Base-by-base conservation (phyloP, 2,329 filamentous ascomycete genomes). In the Botryotinia convoluta region DNA sequence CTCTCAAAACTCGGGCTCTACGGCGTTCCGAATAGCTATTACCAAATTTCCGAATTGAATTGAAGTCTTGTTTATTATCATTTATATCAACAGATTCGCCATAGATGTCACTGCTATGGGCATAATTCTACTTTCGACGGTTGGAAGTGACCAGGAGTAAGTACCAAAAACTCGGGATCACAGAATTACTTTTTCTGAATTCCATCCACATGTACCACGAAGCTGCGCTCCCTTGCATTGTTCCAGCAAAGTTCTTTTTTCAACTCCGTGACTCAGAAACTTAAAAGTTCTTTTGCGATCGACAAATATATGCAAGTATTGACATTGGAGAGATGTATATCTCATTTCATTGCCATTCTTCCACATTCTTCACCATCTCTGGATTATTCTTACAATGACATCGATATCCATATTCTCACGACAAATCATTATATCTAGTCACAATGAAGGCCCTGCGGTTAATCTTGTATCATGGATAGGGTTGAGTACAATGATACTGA, bases 401-500 rank as follows among this genome's bases (percentile, higher is more conserved):
- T 45, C 70, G 32, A 63, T 18, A 44, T 35, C 42, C 32, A 26
- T 62, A n/a, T 70, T 32, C 20, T 42, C 71, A 45, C 51, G 64
- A 16, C 54, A 73, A 59, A 79, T 83, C 72, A 79, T 81, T 35
- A 80, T 84, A n/a, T 82, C 83, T 68, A 79, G 80, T 32, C 75
- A 77, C 45, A 83, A 84, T 73, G 82, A 83, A 76, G 81, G 81
- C 18, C 83, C 81, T 18, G 79, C 80, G 75, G 78, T 84, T 18
- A 82, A 84, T 29, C 82, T 84, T 51, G 79, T 80, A 14, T 79
- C 79, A 9, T 82, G 82, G 16, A 70, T 84, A n/a, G 82, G 82
- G 3, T 77, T 84, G 70, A 79, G 79, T 22, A 73, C 82, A 10
- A 80, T 82, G 51, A 74, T 83, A 35, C 78, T 82, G 16, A 80